A percentile compares a stretch with the other conserved stretches of the same genome.
These are phyloP conservation scores for Oemleria cerasiformis DNA, from an alignment of 306 rosid genomes.

Conservation along the genomic window DNA sequence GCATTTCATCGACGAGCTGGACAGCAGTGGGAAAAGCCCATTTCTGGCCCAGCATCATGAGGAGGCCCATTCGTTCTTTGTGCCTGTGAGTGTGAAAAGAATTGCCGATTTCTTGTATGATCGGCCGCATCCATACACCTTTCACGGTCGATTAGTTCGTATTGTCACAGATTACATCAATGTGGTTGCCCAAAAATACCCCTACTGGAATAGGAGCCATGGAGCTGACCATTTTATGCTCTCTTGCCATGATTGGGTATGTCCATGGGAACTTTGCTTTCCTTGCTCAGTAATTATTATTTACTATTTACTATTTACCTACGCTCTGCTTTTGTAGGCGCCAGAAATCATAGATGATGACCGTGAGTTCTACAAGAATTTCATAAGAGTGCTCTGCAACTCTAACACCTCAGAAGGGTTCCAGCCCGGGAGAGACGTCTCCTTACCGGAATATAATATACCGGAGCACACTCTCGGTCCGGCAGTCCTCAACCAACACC, in stretches of 20 bases:
- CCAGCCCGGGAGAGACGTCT: slow-evolving; percentile 31
- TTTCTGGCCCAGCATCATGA: slow-evolving; percentile 38
- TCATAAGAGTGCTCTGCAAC: slow-evolving; percentile 39
- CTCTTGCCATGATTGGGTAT: slow-evolving; percentile 73
- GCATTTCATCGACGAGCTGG: slow-evolving; percentile 66
- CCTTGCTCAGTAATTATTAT: too few species aligned
- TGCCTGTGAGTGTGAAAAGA: slow-evolving; percentile 54
- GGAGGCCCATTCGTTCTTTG: slow-evolving; percentile 51
- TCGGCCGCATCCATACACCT: slow-evolving; percentile 17
- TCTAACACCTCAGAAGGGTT: slow-evolving; percentile 43
- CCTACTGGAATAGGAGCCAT: slow-evolving; percentile 57
- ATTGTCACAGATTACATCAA: slow-evolving; percentile 36
- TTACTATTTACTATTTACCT: neutral
- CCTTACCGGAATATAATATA: slow-evolving; percentile 33
- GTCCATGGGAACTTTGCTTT: too few species aligned
- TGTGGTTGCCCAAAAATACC: slow-evolving; percentile 31
- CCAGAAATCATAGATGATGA: slow-evolving; percentile 31
- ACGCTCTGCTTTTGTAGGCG: slow-evolving; percentile 16
- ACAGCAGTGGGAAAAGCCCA: slow-evolving; percentile 28
- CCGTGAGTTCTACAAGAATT: slow-evolving; percentile 22
- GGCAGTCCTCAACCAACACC: slow-evolving; percentile 8
- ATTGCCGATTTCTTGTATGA: slow-evolving; percentile 42
- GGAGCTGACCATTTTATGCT: slow-evolving; percentile 64
- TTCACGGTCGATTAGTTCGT: slow-evolving; percentile 31
- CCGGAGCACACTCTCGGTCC: slow-evolving; percentile 25